These are phyloP conservation scores for Colletotrichum brevisporum DNA, from an alignment of 2,329 filamentous ascomycete genomes.

Conservation along the genomic window DNA sequence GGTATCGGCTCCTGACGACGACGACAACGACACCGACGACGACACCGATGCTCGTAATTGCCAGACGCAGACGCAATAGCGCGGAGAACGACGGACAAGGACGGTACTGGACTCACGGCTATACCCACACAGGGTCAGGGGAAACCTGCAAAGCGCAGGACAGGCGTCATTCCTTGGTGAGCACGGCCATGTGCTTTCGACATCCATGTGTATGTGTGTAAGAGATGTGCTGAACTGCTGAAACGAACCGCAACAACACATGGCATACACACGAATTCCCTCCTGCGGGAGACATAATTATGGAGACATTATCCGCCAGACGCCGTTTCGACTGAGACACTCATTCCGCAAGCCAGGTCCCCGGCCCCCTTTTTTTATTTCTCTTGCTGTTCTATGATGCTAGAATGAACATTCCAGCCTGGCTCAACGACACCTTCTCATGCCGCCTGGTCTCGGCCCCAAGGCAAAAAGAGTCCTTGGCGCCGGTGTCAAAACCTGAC, in stretches of 20 bases:
- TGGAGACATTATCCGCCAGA: constrained; percentile 28
- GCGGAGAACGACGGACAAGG: neutral
- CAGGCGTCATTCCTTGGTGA: neutral
- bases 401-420: constrained; percentile 22
- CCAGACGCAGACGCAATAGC: neutral
- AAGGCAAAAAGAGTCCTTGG: constrained; percentile 18
- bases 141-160: constrained; percentile 3
- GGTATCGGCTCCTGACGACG: neutral
- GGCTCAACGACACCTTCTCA: constrained; percentile 10
- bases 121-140: neutral
- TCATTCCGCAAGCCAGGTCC: constrained; percentile 32
- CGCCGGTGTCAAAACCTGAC: constrained; percentile 23
- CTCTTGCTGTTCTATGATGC: constrained; percentile 26
- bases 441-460: constrained; percentile 38
- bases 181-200: constrained; percentile 4
- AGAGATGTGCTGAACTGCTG: neutral
- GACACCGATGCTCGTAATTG: constrained; percentile 6
- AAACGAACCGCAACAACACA: neutral
- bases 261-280: constrained; percentile 13
- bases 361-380: constrained; percentile 7
- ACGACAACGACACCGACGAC: neutral
- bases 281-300: constrained; percentile 4
- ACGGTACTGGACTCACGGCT: constrained; percentile 5
- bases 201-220: constrained; percentile 2
- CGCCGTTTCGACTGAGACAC: constrained; percentile 34